Base-by-base conservation (phyloP, 768 basidiomycete genomes). In the Ramaria sp. region DNA sequence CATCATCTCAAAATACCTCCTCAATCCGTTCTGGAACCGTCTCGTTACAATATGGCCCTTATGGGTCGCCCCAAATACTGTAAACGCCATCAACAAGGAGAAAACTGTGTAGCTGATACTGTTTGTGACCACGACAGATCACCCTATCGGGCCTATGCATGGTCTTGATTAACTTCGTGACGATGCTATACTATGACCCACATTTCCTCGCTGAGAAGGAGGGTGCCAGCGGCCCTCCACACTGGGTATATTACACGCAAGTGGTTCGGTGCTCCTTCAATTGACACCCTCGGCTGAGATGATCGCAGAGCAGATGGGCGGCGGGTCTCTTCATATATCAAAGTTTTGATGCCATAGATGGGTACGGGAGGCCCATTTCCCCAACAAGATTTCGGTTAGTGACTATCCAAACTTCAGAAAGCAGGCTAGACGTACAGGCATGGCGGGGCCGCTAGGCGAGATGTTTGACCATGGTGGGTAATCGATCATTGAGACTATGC, bases 401-500 rank as follows among this genome's bases (percentile, higher is more conserved):
- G 53, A 13, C 57, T 31, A 60, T 59, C 51, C 59, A 65, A 60
- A 64, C 59, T 27, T 48, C 61, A 91, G 95, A 15, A 97, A 97
- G 69, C 96, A 99, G 70, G 96, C 96, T 20, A 75, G 96, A 60
- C 73, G 95, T 51, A 95, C 93, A 0, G 92, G 92, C 1, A 98
- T 96, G 90, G 88, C 92, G n/a, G 91, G 96, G 4, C 95, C 95
- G 24, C 72, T 98, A 33, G 96, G 96, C 17, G 90, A 99, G 69
- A 86, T 98, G 84, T 99, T 99, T 68, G 96, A 99, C 67, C 96
- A 98, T 70, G 95, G 93, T 86, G 63, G 50, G 75, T 63, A 39
- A 41, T 46, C 22, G 15, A 30, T 37, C 30, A 30, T 17, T 22
- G 42, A 43, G 42, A 43, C n/a, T 12, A 10, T 43, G 20, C 17